Evolutionary conservation across 1,284 basidiomycete genomes (phyloP).

Genomic region (Sporisorium scitamineum): DNA sequence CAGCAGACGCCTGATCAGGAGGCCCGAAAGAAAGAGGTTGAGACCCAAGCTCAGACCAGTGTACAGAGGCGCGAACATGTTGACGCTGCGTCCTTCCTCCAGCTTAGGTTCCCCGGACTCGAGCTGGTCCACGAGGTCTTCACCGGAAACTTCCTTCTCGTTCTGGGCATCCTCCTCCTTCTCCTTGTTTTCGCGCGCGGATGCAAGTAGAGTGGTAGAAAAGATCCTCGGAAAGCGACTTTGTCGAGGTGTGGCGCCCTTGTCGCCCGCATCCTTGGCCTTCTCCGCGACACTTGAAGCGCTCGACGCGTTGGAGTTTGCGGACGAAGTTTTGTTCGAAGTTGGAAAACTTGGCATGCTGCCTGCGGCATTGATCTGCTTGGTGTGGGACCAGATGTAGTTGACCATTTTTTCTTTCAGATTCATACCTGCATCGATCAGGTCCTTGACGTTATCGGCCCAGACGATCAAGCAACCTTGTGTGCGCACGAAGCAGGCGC

Average conservation of each 20-base stretch:
- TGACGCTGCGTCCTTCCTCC: constrained; percentile 60
- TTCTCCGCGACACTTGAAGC: not conserved
- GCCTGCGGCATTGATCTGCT: constrained; percentile 8
- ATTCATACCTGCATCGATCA: constrained; percentile 69
- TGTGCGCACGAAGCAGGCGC: constrained; percentile 83
- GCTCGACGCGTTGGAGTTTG: constrained; percentile 3
- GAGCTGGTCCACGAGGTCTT: not conserved
- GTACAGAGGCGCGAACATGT: constrained; percentile 82
- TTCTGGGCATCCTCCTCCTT: not conserved
- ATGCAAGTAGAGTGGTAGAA: too few relatives aligned
- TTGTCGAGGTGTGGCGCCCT: too few relatives aligned
- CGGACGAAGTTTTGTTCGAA: not conserved
- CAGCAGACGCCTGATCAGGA: constrained; percentile 70
- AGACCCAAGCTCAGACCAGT: constrained; percentile 76
- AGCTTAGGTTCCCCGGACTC: not conserved
- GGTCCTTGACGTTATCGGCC: constrained; percentile 76
- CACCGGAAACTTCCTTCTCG: not conserved
- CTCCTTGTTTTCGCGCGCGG: too few relatives aligned
- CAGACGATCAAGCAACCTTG: constrained; percentile 81
- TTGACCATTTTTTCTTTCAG: constrained; percentile 83
- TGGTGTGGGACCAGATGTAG: constrained; percentile 76
- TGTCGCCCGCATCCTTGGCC: too few relatives aligned
- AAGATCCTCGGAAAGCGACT: too few relatives aligned
- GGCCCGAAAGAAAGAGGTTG: constrained; percentile 72
- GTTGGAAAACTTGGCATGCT: not conserved